Evolutionary conservation across 2,329 filamentous ascomycete genomes (phyloP).

Genomic region (Neofusicoccum sp.): DNA sequence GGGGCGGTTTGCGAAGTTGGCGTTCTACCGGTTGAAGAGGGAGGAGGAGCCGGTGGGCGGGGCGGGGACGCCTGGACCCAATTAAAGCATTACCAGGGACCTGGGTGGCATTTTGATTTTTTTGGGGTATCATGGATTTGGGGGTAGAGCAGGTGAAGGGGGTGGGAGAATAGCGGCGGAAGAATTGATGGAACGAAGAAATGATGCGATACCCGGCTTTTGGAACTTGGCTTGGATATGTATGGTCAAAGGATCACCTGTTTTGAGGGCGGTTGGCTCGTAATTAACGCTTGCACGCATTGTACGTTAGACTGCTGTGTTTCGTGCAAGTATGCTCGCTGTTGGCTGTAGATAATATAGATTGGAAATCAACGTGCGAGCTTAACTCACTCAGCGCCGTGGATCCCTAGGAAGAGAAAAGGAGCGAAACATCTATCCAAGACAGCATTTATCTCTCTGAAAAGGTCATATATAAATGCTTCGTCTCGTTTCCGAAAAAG

Average conservation of each 20-base stretch:
- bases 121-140: not conserved
- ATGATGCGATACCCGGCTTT: slow-evolving; percentile 12
- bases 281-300: too few relatives aligned
- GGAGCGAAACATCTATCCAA: too few relatives aligned
- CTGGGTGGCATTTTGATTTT: not conserved
- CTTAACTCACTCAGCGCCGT: too few relatives aligned
- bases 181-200: slow-evolving; percentile 4
- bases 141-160: not conserved
- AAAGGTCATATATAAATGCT: too few relatives aligned
- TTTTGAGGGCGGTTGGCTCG: too few relatives aligned
- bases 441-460: too few relatives aligned
- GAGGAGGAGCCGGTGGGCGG: slow-evolving; percentile 42
- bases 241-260: not conserved
- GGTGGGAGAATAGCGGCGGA: not conserved
- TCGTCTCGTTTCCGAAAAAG: too few relatives aligned
- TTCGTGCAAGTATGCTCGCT: too few relatives aligned
- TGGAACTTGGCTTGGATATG: not conserved
- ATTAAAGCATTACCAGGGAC: not conserved
- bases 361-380: too few relatives aligned
- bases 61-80: not conserved
- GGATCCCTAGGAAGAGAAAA: too few relatives aligned
- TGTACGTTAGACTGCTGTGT: too few relatives aligned
- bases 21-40: slow-evolving; percentile 74
- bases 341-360: too few relatives aligned
- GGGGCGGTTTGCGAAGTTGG: slow-evolving; percentile 84